Evolutionary conservation across 352 stramenopile genomes (phyloP).

Genomic region (Globisporangium canariense): DNA sequence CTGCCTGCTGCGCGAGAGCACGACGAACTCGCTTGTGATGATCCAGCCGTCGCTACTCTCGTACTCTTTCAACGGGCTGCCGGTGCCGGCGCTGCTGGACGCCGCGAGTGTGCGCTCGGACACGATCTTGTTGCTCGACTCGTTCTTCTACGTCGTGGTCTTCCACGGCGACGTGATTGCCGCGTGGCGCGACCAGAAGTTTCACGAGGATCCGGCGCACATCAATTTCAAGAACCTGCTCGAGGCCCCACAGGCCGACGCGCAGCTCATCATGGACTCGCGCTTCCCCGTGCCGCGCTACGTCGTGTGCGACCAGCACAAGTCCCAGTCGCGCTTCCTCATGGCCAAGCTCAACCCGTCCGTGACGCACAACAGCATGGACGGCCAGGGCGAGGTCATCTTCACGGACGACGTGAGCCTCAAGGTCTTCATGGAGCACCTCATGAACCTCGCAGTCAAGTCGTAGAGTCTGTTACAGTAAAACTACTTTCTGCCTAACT

Average conservation of each 20-base stretch:
- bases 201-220: slow-evolving; percentile 94
- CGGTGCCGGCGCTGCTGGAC: slow-evolving; percentile 89
- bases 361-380: slow-evolving; percentile 95
- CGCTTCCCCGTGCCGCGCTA: slow-evolving; percentile 98
- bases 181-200: slow-evolving; percentile 97
- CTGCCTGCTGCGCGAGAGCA: slow-evolving; percentile 93
- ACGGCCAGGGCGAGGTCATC: slow-evolving; percentile 93
- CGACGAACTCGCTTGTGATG: slow-evolving; percentile 99
- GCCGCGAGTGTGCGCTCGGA: slow-evolving; percentile 93
- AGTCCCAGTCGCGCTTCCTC: slow-evolving; percentile 98
- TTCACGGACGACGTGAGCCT: slow-evolving; percentile 99
- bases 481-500: no score
- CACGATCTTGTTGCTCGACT: slow-evolving; percentile 99
- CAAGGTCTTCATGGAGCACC: slow-evolving; percentile 99
- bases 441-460: slow-evolving; percentile 91
- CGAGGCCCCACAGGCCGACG: slow-evolving; percentile 96
- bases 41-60: slow-evolving; percentile 99
- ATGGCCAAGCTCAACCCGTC: slow-evolving; percentile 99
- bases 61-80: slow-evolving; percentile 94
- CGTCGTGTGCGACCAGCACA: slow-evolving; percentile 99
- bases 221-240: slow-evolving; percentile 98
- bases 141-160: slow-evolving; percentile 99
- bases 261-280: slow-evolving; percentile 98
- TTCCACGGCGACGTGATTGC: slow-evolving; percentile 99
- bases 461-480: slow-evolving; percentile 34